Base-by-base conservation (phyloP, 306 rosid species). In the Fragaria ananassa region DNA sequence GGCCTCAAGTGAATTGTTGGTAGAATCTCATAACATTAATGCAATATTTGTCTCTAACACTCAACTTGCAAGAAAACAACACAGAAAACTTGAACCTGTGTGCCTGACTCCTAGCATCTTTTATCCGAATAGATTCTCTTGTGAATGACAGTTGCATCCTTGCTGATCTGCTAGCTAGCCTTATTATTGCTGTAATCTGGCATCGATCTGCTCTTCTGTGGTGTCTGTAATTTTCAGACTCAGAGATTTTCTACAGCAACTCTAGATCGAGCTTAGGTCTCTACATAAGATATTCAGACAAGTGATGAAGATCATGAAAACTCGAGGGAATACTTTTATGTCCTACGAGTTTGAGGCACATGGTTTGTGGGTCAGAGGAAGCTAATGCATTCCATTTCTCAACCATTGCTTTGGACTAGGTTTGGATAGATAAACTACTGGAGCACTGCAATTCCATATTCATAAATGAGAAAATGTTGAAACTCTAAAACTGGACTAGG, bases 101-200 rank as follows among this genome's bases (percentile, higher is more conserved):
- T 64, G 69, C 69, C 69, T 42, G n/a, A 35, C 69, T 64, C 45
- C 71, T 66, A 66, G 71, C 11, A 51, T 71, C 63, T 14, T 31
- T 49, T 18, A 18, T 10, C 74, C 75, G 8, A 27, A 8, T 46
- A 25, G 17, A 64, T 29, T 15, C 29, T 70, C 15, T 68, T 44
- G n/a, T 68, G 23, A 68, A 45, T 68, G 35, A 44, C 39, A 68
- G n/a, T 45, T 47, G 34, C 57, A 46, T 27, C 23, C 73, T 69
- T 6, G 34, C 60, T 53, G 60, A 53, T 53, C 25, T 7, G 2
- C 12, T 53, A 46, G 50, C 50, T 46, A 46, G 50, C 50, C 50
- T 11, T 46, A 47, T 14, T 46, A 47, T 14, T 13, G 6, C 19
- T 13, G 17, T 47, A 10, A 6, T 14, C 53, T 14, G 61, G 61